phyloP scores from a whole-genome alignment of 768 basidiomycete species.

The Suillus paluster region DNA sequence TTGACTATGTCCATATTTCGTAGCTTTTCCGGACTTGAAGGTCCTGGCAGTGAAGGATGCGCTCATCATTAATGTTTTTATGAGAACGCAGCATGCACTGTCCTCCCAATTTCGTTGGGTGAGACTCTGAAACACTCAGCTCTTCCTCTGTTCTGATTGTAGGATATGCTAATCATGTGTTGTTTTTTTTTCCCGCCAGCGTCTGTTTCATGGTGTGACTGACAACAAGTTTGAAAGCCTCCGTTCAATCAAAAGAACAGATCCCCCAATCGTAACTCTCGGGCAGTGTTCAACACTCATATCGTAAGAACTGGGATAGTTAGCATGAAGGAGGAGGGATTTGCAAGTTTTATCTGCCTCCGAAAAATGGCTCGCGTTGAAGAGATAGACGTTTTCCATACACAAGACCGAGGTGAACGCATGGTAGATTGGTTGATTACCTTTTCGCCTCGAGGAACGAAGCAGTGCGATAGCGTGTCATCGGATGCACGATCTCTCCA shows the following conservation, averaged over 20 bases:
- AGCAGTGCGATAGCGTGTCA: background rate
- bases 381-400: conserved; percentile 75
- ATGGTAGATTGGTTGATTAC: background rate
- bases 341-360: conserved; percentile 91
- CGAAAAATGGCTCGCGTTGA: conserved; percentile 89
- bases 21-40: conserved; percentile 88
- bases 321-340: conserved; percentile 92
- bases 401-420: conserved; percentile 89
- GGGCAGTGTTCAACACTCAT: conserved; percentile 40
- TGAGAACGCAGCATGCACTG: conserved; percentile 90
- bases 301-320: conserved; percentile 75
- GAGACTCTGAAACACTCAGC: conserved; percentile 33
- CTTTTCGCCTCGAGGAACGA: conserved; percentile 3
- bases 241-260: conserved; percentile 21
- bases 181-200: conserved; percentile 44
- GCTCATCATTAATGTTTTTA: conserved; percentile 78
- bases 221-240: conserved; percentile 56
- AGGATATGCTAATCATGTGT: background rate
- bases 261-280: conserved; percentile 63
- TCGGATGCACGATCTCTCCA: background rate
- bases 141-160: background rate
- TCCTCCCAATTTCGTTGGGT: conserved; percentile 97
- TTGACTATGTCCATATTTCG: conserved; percentile 85
- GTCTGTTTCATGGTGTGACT: conserved; percentile 89
- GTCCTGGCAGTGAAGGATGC: too few relatives aligned